Evolutionary conservation across 257 asterid species (phyloP).

Genomic region (Coffea eugenioides): DNA sequence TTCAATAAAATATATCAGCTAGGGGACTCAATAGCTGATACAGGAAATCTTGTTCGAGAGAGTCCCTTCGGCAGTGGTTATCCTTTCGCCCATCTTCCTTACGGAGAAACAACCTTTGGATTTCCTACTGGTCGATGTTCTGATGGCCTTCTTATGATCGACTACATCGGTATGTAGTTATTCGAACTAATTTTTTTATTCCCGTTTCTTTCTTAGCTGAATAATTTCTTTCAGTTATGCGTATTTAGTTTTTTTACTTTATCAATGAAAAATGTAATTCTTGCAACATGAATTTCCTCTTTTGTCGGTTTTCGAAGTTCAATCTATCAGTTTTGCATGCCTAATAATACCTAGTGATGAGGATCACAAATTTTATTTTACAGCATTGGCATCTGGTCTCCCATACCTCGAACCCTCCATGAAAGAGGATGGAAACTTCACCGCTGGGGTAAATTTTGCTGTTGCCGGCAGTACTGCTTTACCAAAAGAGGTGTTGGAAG

Average conservation of each 20-base stretch:
- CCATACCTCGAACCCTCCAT: conserved; percentile 1
- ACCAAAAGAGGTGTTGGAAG: neutral
- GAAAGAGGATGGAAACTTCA: neutral
- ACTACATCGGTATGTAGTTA: neutral
- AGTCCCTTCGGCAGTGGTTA: neutral
- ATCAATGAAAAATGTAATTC: neutral
- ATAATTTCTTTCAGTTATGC: too few relatives aligned
- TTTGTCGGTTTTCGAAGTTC: too few relatives aligned
- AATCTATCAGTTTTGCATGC: too few relatives aligned
- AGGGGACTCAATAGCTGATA: conserved; percentile 32
- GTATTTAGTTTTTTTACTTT: too few relatives aligned
- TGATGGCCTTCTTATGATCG: neutral
- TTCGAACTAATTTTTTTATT: too few relatives aligned
- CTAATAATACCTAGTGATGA: too few relatives aligned
- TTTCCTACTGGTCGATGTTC: neutral
- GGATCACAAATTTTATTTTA: too few relatives aligned
- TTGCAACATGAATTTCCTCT: neutral
- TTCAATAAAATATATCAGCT: conserved; percentile 24
- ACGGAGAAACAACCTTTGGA: neutral
- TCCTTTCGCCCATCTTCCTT: neutral
- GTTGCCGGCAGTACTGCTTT: conserved; percentile 1
- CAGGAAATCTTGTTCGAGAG: conserved; percentile 8
- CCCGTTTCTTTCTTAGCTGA: too few relatives aligned
- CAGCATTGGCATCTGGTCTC: conserved; percentile 9
- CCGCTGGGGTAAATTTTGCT: conserved; percentile 10